Evolutionary conservation across 768 basidiomycete species (phyloP).

Genomic region (Amanita phalloides): DNA sequence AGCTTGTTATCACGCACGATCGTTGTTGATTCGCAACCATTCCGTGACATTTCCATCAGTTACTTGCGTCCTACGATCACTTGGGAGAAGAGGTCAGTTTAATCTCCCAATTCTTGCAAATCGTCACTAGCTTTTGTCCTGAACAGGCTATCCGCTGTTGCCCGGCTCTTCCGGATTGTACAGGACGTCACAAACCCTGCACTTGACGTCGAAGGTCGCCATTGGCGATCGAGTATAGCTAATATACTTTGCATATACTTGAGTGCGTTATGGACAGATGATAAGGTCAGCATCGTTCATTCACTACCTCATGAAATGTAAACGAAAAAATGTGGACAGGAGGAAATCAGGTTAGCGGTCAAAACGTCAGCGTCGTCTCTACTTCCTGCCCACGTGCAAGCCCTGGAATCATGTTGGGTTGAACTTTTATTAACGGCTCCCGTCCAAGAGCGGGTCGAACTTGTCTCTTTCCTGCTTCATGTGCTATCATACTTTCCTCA

Average conservation of each 20-base stretch:
- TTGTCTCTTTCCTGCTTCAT: conserved; percentile 56
- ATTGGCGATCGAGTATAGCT: conserved; percentile 55
- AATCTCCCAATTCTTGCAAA: background rate
- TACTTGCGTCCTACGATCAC: conserved; percentile 22
- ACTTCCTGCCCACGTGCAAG: conserved; percentile 53
- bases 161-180: conserved; percentile 52
- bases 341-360: conserved; percentile 52
- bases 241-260: conserved; percentile 55
- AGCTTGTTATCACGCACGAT: conserved; percentile 47
- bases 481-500: conserved; percentile 56
- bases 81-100: conserved; percentile 43
- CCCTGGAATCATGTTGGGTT: conserved; percentile 59
- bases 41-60: conserved; percentile 37
- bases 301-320: background rate
- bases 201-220: conserved; percentile 51
- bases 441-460: conserved; percentile 41
- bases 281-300: conserved; percentile 29
- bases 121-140: background rate
- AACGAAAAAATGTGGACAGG: conserved; percentile 28
- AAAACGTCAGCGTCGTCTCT: conserved; percentile 50
- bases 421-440: conserved; percentile 47
- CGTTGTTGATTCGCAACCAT: conserved; percentile 53
- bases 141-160: conserved; percentile 38
- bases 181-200: conserved; percentile 54
- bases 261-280: conserved; percentile 50